Conservation (phyloP, 352 stramenopile species). For the Globisporangium paroecandrum region DNA sequence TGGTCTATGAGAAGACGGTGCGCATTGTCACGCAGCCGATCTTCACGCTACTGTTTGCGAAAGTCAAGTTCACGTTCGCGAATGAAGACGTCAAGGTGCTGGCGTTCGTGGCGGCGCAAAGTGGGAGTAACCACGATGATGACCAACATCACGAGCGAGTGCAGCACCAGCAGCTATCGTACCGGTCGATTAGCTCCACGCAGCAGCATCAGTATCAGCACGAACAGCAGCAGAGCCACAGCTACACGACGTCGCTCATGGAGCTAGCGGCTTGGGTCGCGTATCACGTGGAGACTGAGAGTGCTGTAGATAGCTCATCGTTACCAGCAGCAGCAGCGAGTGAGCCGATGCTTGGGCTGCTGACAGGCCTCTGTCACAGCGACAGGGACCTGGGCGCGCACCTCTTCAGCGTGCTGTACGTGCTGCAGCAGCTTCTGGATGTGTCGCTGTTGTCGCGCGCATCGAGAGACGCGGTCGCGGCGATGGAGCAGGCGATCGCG, state of each 20-base stretch:
- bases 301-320: not conserved
- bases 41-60: conserved; percentile 32
- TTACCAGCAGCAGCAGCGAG: not conserved
- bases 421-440: conserved; percentile 39
- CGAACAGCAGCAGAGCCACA: not conserved
- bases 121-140: not conserved
- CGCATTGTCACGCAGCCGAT: conserved; percentile 36
- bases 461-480: conserved; percentile 20
- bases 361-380: not conserved
- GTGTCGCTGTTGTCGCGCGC: conserved; percentile 17
- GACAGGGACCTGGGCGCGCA: conserved; percentile 22
- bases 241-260: conserved; percentile 10
- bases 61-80: conserved; percentile 33
- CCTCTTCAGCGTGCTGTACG: conserved; percentile 28
- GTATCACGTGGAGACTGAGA: not conserved
- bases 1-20: conserved; percentile 36
- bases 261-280: conserved; percentile 13
- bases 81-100: conserved; percentile 23
- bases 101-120: not conserved
- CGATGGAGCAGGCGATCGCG: conserved; percentile 23
- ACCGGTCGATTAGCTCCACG: conserved; percentile 13
- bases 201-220: conserved; percentile 16
- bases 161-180: conserved; percentile 18
- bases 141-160: not conserved
- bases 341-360: not conserved